phyloP scores from a whole-genome alignment of 78 protist species.

The Dictyostelium brefeldianum region DNA sequence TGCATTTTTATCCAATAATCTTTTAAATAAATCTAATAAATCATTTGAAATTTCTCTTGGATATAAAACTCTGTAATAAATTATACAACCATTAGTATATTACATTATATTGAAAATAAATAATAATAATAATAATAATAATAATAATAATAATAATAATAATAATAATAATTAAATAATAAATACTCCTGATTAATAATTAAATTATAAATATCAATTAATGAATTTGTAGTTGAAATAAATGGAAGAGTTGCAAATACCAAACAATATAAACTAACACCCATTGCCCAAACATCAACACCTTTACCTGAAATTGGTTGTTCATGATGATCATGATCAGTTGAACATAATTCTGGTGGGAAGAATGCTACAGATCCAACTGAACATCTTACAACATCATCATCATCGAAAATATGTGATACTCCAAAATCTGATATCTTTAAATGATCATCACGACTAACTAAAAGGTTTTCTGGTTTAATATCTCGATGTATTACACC shows the following conservation, averaged over 20 bases:
- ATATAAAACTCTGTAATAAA: background rate
- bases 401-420: conserved; percentile 68
- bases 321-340: background rate
- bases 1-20: conserved; percentile 64
- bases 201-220: conserved; percentile 12
- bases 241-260: conserved; percentile 76
- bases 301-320: conserved; percentile 71
- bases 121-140: background rate
- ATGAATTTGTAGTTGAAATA: background rate
- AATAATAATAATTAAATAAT: background rate
- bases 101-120: too few species aligned
- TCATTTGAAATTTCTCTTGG: conserved; percentile 70
- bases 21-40: conserved; percentile 38
- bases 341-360: conserved; percentile 81
- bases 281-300: conserved; percentile 80
- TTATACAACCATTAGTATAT: too few species aligned
- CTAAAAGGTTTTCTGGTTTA: conserved; percentile 88
- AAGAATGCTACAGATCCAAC: conserved; percentile 89
- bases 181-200: conserved; percentile 45
- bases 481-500: conserved; percentile 87
- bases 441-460: conserved; percentile 76
- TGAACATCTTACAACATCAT: conserved; percentile 56
- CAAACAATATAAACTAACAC: conserved; percentile 76
- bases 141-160: background rate
- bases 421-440: conserved; percentile 87